phyloP scores from a whole-genome alignment of 257 asterid genomes.

The Anisodus acutangulus region DNA sequence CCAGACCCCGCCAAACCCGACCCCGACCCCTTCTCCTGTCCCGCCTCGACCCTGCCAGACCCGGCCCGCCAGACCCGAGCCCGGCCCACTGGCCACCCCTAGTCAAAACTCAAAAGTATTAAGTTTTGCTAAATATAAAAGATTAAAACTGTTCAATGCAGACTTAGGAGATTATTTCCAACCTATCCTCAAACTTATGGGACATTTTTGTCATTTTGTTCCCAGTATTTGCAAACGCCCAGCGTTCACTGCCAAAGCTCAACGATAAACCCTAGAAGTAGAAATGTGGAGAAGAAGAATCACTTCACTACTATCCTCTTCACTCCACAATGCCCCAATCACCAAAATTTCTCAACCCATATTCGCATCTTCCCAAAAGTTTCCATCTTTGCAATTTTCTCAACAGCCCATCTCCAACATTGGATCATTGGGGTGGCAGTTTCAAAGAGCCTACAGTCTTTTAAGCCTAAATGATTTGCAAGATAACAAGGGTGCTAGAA shows the following conservation, averaged over 20 bases:
- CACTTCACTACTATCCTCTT: constrained; percentile 48
- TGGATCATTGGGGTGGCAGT: constrained; percentile 28
- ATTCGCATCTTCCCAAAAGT: constrained; percentile 31
- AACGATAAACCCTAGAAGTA: background rate
- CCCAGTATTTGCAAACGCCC: no score
- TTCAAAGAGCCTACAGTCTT: constrained; percentile 61
- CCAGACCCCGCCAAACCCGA: no score
- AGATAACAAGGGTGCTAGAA: constrained; percentile 78
- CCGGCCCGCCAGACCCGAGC: no score
- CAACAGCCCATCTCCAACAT: constrained; percentile 17
- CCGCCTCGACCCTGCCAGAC: no score
- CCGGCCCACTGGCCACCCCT: no score
- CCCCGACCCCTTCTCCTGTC: no score
- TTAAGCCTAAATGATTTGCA: constrained; percentile 83
- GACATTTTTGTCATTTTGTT: no score
- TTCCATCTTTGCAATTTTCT: constrained; percentile 29
- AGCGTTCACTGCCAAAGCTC: background rate
- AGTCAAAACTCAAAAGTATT: no score
- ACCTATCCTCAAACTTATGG: no score
- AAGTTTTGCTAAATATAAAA: no score
- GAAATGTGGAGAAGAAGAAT: constrained; percentile 72
- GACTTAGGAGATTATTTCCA: no score
- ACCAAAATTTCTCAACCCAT: constrained; percentile 29
- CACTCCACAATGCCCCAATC: constrained; percentile 41
- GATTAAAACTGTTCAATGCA: no score